Base-by-base conservation (phyloP, 345 rosid species). In the Eucalyptus marginata region DNA sequence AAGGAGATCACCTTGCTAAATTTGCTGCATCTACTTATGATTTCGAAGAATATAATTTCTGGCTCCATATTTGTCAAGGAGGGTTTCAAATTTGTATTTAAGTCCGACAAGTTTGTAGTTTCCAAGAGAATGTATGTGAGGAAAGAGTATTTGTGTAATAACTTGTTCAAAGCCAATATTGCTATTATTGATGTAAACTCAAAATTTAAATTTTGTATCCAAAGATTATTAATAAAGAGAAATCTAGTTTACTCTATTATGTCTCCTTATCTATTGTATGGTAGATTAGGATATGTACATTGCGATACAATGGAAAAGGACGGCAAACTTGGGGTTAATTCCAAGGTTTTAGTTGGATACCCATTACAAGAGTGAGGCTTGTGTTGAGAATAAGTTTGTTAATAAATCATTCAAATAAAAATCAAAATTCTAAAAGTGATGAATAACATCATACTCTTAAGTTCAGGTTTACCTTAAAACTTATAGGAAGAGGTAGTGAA, bases 1-100 rank as follows among this genome's bases (percentile, higher is more conserved):
- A 29, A 62, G 31, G 36, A 62, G 16, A 62, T 62, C 17, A 13
- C 3, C 33, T 14, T 3, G 8, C 33, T 24, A 25, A 24, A 10
- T 58, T 24, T 58, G 27, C 2, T 10, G 6, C 13, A 62, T 62
- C 16, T 13, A 29, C 16, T 0, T 0, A n/a, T 29, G 31, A 62
- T 62, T 27, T n/a, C 7, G 8, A 62, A 29, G 31, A 62, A 29
- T 3, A 29, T 62, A 29, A 62, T 62, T 29, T 62, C 36, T 29
- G 1, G 71, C 17, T 13, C 31, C 16, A 62, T 62, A 62, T 6
- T 62, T 62, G 33, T 29, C 71, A 29, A 62, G 17, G 31, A 62
- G 36, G 8, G 71, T 62, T 29, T 62, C 17, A 62, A 29, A 27
- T 24, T 25, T 59, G n/a, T 6, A 11, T 62, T 62, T 62, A 6